Percentiles rank a stretch among this genome's conserved stretches.
These are phyloP conservation scores for Senecio squalidus DNA, from an alignment of 140 eudicot genomes.

Conservation along the genomic window DNA sequence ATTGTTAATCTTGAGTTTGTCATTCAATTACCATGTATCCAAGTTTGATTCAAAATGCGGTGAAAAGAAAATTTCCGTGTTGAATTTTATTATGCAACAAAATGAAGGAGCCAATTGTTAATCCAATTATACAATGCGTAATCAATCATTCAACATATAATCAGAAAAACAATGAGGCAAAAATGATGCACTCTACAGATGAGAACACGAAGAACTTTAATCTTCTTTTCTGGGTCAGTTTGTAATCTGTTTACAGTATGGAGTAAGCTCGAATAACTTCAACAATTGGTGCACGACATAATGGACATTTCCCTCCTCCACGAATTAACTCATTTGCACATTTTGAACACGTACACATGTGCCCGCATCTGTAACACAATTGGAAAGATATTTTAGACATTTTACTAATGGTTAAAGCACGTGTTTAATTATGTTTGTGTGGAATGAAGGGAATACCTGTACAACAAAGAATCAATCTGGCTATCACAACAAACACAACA, in stretches of 20 bases:
- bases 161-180: constrained; percentile 39
- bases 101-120: constrained; percentile 34
- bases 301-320: constrained; percentile 93
- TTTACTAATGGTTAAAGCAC: not conserved
- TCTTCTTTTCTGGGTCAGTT: constrained; percentile 25
- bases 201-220: constrained; percentile 26
- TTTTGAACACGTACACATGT: constrained; percentile 95
- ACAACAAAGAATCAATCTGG: constrained; percentile 89
- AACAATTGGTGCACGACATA: constrained; percentile 92
- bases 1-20: constrained; percentile 8
- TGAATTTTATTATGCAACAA: constrained; percentile 40
- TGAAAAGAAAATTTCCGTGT: not conserved
- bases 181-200: constrained; percentile 30
- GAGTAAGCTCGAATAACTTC: constrained; percentile 97
- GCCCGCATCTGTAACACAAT: constrained; percentile 66
- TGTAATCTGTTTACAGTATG: constrained; percentile 65
- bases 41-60: not conserved
- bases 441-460: constrained; percentile 53
- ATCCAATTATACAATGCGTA: constrained; percentile 46
- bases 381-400: not conserved
- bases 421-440: not conserved
- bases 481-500: constrained; percentile 99
- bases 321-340: constrained; percentile 96
- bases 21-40: constrained; percentile 12
- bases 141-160: constrained; percentile 36